Conservation (phyloP, 768 basidiomycete species). For the Lyophyllum semitale region DNA sequence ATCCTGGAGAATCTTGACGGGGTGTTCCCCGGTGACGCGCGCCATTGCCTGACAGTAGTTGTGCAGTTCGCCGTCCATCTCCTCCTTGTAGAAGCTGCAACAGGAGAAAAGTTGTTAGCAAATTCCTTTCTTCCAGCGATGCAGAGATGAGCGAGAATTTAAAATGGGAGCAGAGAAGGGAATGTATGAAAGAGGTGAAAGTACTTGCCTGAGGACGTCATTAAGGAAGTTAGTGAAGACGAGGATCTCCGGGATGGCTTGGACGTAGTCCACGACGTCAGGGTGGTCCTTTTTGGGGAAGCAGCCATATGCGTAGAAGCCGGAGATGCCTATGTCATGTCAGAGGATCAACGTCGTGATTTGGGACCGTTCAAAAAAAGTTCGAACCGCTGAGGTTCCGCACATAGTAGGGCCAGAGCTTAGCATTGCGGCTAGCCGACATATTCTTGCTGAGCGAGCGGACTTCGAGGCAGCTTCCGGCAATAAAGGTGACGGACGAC, state of each 20-base stretch:
- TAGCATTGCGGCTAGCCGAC: conserved; percentile 1
- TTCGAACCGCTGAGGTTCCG: conserved; percentile 5
- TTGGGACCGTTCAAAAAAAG: background rate
- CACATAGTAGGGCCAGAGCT: conserved; percentile 12
- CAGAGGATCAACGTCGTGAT: background rate
- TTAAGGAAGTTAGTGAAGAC: conserved; percentile 11
- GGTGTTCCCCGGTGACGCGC: background rate
- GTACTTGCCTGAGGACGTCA: conserved; percentile 7
- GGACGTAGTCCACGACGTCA: conserved; percentile 7
- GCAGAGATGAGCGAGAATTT: too few relatives aligned
- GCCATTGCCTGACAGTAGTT: conserved; percentile 11
- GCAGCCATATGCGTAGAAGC: conserved; percentile 9
- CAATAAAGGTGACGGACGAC: conserved; percentile 11
- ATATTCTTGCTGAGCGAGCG: conserved; percentile 9
- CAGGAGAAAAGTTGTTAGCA: too few relatives aligned
- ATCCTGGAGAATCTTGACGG: conserved; percentile 10
- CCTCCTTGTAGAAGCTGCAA: conserved; percentile 10
- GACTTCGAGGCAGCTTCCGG: conserved; percentile 9
- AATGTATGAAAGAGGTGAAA: too few relatives aligned
- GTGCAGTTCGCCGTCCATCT: conserved; percentile 12
- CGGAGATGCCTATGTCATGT: background rate
- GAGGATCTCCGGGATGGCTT: conserved; percentile 10
- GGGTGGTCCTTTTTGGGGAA: conserved; percentile 13
- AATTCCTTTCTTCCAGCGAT: too few relatives aligned
- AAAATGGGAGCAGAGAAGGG: too few relatives aligned